These are phyloP conservation scores for Sanghuangporus weigelae DNA, from an alignment of 1,284 basidiomycete genomes.

Conservation along the genomic window DNA sequence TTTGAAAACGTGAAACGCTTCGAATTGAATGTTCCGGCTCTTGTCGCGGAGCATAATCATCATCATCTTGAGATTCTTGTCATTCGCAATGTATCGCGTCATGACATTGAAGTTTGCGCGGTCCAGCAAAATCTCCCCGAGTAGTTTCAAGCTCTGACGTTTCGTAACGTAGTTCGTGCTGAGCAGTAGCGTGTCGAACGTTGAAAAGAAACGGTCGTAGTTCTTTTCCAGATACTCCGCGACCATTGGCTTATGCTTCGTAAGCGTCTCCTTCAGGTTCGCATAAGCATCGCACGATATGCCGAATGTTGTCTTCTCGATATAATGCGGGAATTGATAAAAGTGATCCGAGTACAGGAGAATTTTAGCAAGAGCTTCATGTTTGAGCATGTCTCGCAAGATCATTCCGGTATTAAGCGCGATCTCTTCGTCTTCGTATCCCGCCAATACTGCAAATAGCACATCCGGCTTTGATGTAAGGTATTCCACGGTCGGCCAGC, in stretches of 20 bases:
- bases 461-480: conserved; percentile 82
- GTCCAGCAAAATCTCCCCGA: conserved; percentile 97
- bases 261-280: conserved; percentile 94
- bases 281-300: conserved; percentile 97
- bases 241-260: conserved; percentile 95
- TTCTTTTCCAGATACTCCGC: conserved; percentile 94
- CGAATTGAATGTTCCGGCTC: conserved; percentile 99
- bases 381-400: conserved; percentile 92
- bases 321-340: conserved; percentile 95
- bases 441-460: conserved; percentile 82
- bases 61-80: conserved; percentile 98
- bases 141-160: conserved; percentile 94
- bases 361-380: conserved; percentile 88
- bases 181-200: conserved; percentile 88
- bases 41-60: conserved; percentile 98
- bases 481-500: conserved; percentile 95
- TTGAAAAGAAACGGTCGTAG: conserved; percentile 96
- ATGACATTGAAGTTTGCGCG: conserved; percentile 97
- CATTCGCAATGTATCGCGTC: conserved; percentile 94
- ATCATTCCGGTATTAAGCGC: conserved; percentile 99
- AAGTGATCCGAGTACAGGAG: conserved; percentile 93
- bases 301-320: conserved; percentile 96
- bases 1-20: conserved; percentile 99
- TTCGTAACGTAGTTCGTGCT: conserved; percentile 99
- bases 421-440: conserved; percentile 92